Base-by-base conservation (phyloP, 345 rosid species). In the Murraya koenigii region DNA sequence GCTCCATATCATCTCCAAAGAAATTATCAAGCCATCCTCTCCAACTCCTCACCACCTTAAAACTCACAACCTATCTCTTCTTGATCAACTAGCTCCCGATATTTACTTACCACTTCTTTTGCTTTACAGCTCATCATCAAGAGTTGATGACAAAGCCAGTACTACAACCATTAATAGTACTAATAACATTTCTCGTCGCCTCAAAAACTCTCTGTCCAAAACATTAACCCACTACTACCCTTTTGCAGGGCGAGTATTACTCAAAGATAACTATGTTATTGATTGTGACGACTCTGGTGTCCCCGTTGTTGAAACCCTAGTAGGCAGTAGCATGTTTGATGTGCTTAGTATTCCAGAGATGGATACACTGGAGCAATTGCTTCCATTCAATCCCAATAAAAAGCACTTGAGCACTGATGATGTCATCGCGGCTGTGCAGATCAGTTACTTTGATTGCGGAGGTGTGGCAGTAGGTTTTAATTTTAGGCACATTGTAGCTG, bases 381-480 rank as follows among this genome's bases (percentile, higher is more conserved):
- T 68, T 1, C 72, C 72, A 0, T 68, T 39, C 72, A 25, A 41
- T 2, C 72, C 72, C 0, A 2, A 44, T 3, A 55, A 44, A 23
- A 13, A 38, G 33, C 49, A 13, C 49, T 2, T 68, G 4, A 68
- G 7, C 1, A 44, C n/a, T 41, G 35, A 13, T 13, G 49, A 11
- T 7, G 32, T 68, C 20, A 68, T 7, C 33, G 6, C 44, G 11
- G 56, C 71, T 59, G 62, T 64, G 10, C 80, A 79, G 15, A 56
- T 72, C 9, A 79, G 54, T 60, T 36, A 66, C 35, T 25, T 41
- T 36, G 33, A 47, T 19, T 81, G 86, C 8, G 83, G 84, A 15
- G 87, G 89, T 4, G 56, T 79, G n/a, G 83, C 84, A 4, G 75
- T 84, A 2, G 78, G 80, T 10, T 66, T 59, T 22, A 66, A 69